Evolutionary conservation across 2,329 filamentous ascomycete genomes (phyloP).

Genomic region (Ceratocystis papillata): DNA sequence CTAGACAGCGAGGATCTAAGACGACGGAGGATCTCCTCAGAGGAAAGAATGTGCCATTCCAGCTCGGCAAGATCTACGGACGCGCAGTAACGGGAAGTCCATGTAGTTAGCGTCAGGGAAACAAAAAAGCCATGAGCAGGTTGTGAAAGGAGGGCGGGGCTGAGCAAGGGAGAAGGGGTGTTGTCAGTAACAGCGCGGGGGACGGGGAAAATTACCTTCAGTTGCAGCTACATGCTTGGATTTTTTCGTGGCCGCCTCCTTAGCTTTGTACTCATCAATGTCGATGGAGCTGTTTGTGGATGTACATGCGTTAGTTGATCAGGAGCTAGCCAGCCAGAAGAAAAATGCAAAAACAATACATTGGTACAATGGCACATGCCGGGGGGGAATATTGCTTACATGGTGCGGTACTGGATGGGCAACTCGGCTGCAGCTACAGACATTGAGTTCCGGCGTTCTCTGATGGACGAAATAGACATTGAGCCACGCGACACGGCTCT

Average conservation of each 20-base stretch:
- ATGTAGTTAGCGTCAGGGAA: neutral
- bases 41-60: slow-evolving; percentile 55
- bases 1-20: slow-evolving; percentile 45
- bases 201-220: slow-evolving; percentile 2
- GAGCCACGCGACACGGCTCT: slow-evolving; percentile 23
- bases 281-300: slow-evolving; percentile 38
- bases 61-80: slow-evolving; percentile 47
- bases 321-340: too few species aligned
- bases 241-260: slow-evolving; percentile 31
- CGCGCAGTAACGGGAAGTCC: neutral
- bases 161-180: neutral
- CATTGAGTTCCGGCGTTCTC: slow-evolving; percentile 20
- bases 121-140: neutral
- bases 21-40: slow-evolving; percentile 48
- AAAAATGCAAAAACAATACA: too few species aligned
- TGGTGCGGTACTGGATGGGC: slow-evolving; percentile 46
- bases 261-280: slow-evolving; percentile 45
- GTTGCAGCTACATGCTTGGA: slow-evolving; percentile 16
- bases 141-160: neutral
- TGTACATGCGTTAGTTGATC: neutral
- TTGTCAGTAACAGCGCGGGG: neutral
- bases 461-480: slow-evolving; percentile 23
- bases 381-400: slow-evolving; percentile 33
- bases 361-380: neutral
- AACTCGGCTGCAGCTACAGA: slow-evolving; percentile 28